phyloP scores from a whole-genome alignment of 164 flowering plant genomes.

The Magnolia officinalis region DNA sequence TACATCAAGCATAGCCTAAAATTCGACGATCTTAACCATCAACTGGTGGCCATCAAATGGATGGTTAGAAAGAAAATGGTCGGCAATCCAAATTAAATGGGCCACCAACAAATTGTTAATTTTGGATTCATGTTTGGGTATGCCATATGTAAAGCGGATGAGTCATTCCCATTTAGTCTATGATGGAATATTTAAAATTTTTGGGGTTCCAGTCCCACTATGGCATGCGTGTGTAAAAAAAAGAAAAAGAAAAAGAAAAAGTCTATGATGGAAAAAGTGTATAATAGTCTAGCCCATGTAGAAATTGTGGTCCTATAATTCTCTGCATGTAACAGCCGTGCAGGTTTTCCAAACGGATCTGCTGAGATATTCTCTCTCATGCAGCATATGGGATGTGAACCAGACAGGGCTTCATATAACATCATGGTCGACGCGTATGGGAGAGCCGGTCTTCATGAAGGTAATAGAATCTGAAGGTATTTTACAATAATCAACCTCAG shows the following conservation, averaged over 20 bases:
- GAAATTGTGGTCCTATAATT: background rate
- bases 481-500: background rate
- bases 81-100: background rate
- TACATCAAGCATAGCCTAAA: too few species aligned
- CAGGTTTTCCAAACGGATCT: slow-evolving; percentile 77
- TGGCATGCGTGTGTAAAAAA: too few species aligned
- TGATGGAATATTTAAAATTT: too few species aligned
- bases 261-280: too few species aligned
- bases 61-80: too few species aligned
- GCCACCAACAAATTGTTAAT: too few species aligned
- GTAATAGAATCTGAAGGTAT: slow-evolving; percentile 28
- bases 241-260: too few species aligned
- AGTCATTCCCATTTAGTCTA: too few species aligned
- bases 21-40: background rate
- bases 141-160: too few species aligned
- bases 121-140: too few species aligned
- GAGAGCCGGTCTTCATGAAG: slow-evolving; percentile 76
- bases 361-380: slow-evolving; percentile 89
- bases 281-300: background rate
- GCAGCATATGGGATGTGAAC: slow-evolving; percentile 97
- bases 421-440: slow-evolving; percentile 97
- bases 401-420: slow-evolving; percentile 88
- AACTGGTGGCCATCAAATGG: background rate
- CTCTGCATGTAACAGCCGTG: slow-evolving; percentile 35
- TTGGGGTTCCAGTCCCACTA: too few species aligned